Evolutionary conservation across 345 rosid species (phyloP).

Genomic region (Mercurialis annua): DNA sequence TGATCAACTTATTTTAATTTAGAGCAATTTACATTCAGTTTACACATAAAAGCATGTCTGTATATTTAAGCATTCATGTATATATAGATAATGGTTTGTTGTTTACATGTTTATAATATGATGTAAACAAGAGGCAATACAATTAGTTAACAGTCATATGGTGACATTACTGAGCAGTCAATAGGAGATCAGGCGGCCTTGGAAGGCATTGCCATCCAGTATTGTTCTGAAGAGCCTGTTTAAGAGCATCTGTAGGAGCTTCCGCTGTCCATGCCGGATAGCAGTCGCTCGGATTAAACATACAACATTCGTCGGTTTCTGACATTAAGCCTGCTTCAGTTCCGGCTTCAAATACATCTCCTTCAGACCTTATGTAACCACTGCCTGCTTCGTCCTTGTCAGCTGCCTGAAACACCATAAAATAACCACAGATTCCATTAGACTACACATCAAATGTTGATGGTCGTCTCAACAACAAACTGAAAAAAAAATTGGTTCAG

Average conservation of each 20-base stretch:
- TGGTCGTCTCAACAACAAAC: background rate
- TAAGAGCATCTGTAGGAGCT: constrained; percentile 60
- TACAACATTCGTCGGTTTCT: constrained; percentile 21
- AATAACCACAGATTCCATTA: background rate
- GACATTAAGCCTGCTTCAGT: constrained; percentile 59
- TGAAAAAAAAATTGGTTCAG: background rate
- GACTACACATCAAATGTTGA: background rate
- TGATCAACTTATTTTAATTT: no score
- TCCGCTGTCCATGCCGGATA: constrained; percentile 70
- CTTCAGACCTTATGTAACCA: constrained; percentile 73
- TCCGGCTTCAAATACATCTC: constrained; percentile 61
- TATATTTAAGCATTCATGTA: no score
- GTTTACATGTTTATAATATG: no score
- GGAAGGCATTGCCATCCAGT: constrained; percentile 75
- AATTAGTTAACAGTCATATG: no score
- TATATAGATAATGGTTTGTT: no score
- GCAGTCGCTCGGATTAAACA: constrained; percentile 68
- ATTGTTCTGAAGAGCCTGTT: constrained; percentile 56
- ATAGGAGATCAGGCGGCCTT: constrained; percentile 47
- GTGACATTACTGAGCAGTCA: background rate
- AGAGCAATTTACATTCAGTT: no score
- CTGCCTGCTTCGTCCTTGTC: constrained; percentile 52
- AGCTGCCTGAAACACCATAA: constrained; percentile 44
- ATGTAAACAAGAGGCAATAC: no score
- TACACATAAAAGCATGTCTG: no score